Percentiles rank a stretch among this genome's conserved stretches.
Conservation (phyloP, 106 monocot genomes). For the Apostasia ramifera region DNA sequence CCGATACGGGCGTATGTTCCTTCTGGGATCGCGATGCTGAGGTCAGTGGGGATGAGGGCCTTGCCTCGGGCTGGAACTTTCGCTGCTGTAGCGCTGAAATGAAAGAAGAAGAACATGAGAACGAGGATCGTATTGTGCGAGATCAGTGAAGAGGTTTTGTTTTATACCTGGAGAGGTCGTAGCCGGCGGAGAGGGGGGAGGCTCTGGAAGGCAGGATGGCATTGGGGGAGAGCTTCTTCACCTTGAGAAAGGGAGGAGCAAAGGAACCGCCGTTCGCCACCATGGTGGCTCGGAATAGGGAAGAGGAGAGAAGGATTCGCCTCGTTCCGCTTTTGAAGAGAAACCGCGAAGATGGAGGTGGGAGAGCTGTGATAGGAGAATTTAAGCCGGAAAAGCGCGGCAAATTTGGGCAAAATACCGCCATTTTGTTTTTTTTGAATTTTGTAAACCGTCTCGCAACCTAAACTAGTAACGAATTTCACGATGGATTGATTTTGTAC, state of each 20-base stretch:
- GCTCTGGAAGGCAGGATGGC: constrained; percentile 53
- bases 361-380: no score
- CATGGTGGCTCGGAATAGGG: constrained; percentile 17
- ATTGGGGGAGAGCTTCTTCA: constrained; percentile 62
- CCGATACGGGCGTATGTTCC: constrained; percentile 76
- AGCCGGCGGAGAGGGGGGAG: constrained; percentile 64
- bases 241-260: constrained; percentile 25
- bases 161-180: constrained; percentile 61
- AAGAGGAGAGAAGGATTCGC: constrained; percentile 23
- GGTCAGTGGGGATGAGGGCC: constrained; percentile 73
- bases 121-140: no score
- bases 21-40: constrained; percentile 78
- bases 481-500: no score
- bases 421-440: no score
- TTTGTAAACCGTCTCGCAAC: no score
- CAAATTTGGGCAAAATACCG: no score
- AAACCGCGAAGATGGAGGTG: no score
- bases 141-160: no score
- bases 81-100: constrained; percentile 39
- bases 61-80: constrained; percentile 68
- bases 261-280: background rate
- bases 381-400: no score
- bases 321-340: no score
- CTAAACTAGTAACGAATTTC: no score
- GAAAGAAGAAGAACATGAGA: background rate